phyloP scores from a whole-genome alignment of 148 eudicot species.

The Rhododendron griersonianum region DNA sequence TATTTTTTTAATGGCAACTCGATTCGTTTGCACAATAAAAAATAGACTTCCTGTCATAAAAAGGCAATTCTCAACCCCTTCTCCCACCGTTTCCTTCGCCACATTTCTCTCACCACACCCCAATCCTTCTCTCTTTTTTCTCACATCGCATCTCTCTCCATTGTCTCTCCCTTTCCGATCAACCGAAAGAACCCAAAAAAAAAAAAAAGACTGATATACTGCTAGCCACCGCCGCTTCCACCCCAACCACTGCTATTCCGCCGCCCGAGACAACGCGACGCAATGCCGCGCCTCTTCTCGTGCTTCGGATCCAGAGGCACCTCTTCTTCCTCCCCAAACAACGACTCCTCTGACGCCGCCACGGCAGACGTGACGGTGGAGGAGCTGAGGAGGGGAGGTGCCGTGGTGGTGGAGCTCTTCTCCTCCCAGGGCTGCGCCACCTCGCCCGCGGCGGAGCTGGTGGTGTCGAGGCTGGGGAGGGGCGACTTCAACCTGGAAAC shows the following conservation, averaged over 20 bases:
- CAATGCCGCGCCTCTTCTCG: constrained; percentile 55
- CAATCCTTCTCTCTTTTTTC: background rate
- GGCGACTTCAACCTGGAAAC: constrained; percentile 62
- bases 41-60: background rate
- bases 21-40: too few relatives aligned
- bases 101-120: constrained; percentile 29
- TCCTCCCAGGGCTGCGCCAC: constrained; percentile 88
- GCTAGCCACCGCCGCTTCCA: background rate
- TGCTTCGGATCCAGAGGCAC: constrained; percentile 44
- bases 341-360: constrained; percentile 10
- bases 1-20: background rate
- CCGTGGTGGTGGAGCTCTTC: constrained; percentile 76
- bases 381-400: constrained; percentile 37
- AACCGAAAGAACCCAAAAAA: background rate
- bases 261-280: background rate
- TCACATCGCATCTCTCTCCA: background rate
- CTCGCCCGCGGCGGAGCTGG: constrained; percentile 74
- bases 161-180: background rate
- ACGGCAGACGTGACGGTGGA: constrained; percentile 36
- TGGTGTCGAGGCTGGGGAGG: constrained; percentile 75
- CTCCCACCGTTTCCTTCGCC: constrained; percentile 19
- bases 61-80: background rate
- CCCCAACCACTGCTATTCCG: background rate
- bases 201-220: background rate
- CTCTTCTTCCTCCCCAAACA: constrained; percentile 16